Base-by-base conservation (phyloP, 352 stramenopile genomes). In the Phytophthora capsici region DNA sequence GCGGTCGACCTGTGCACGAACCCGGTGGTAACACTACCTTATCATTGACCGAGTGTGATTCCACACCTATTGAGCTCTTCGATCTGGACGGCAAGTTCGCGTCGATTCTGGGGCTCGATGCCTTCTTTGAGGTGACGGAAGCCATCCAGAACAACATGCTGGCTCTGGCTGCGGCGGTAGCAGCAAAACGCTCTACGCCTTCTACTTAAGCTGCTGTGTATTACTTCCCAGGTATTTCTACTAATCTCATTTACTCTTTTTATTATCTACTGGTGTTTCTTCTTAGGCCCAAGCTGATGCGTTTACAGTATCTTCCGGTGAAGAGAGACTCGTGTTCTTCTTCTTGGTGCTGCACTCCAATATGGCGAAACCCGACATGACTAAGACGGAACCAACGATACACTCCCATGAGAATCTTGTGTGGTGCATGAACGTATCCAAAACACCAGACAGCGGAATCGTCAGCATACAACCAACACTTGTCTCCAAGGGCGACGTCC, bases 391-490 rank as follows among this genome's bases (percentile, higher is more conserved):
- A 0, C 77, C 80, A 12, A 73, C 54, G 23, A 87, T 72, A 40
- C 80, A 87, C 43, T 80, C 68, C 59, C 55, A 71, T 0, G 78
- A 80, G 50, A 89, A 87, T 16, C 58, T 50, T 6, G 78, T 81
- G 49, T 73, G 55, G 55, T 86, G 75, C 41, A 87, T 36, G 36
- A 79, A 25, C 9, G 68, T 76, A 57, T 89, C 78, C 47, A 84
- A 43, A 12, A 86, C 6, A 10, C 64, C 80, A 3, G 80, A 84
- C 30, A 87, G 45, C 9, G 80, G 80, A 44, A 89, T 83, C 38
- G 68, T 86, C 37, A 86, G 60, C 80, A 89, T 86, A 36, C 77
- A 89, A 0, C 78, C 76, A 26, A 87, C 78, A 45, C 78, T 89
- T 12, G 80, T 87, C 63, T 89, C 80, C 17, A 89, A 58, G 3